Evolutionary conservation across 78 protist species (phyloP).

Genomic region (Emiliania huxleyi): DNA sequence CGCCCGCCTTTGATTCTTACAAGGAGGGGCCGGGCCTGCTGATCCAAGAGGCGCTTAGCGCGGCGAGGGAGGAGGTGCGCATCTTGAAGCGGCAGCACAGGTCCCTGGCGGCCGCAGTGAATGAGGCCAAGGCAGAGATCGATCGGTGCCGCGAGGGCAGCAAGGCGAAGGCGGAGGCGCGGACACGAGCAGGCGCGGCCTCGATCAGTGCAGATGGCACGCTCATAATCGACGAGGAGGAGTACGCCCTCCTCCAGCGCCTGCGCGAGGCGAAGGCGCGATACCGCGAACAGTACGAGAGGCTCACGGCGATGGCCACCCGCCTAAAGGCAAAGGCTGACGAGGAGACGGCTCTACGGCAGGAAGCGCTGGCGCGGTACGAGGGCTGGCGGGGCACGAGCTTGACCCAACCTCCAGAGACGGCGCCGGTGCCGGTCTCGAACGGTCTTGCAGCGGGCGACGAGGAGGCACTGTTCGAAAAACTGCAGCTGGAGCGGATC

Average conservation of each 20-base stretch:
- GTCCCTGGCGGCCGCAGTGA: not conserved
- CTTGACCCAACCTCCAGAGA: too few relatives aligned
- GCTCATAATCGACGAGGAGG: constrained; percentile 42
- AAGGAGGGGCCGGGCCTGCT: not conserved
- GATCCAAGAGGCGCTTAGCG: not conserved
- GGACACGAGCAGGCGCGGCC: too few relatives aligned
- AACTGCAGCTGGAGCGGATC: too few relatives aligned
- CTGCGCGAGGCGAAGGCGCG: not conserved
- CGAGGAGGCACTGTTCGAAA: too few relatives aligned
- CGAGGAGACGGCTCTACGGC: too few relatives aligned
- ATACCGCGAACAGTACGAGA: not conserved
- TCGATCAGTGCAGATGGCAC: not conserved
- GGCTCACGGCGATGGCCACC: too few relatives aligned
- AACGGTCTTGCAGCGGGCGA: too few relatives aligned
- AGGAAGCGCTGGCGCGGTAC: too few relatives aligned
- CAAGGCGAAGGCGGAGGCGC: not conserved
- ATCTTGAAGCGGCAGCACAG: not conserved
- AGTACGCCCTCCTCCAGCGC: constrained; percentile 9
- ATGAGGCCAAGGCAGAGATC: constrained; percentile 23
- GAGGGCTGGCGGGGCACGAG: too few relatives aligned
- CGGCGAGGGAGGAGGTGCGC: not conserved
- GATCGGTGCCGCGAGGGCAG: not conserved
- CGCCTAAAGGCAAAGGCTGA: too few relatives aligned
- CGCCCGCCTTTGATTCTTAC: not conserved
- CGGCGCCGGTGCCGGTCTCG: too few relatives aligned